Percentiles rank a stretch among this genome's conserved stretches.
These are phyloP conservation scores for Pisolithus thermaeus DNA, from an alignment of 1,284 basidiomycete species.

Conservation along the genomic window DNA sequence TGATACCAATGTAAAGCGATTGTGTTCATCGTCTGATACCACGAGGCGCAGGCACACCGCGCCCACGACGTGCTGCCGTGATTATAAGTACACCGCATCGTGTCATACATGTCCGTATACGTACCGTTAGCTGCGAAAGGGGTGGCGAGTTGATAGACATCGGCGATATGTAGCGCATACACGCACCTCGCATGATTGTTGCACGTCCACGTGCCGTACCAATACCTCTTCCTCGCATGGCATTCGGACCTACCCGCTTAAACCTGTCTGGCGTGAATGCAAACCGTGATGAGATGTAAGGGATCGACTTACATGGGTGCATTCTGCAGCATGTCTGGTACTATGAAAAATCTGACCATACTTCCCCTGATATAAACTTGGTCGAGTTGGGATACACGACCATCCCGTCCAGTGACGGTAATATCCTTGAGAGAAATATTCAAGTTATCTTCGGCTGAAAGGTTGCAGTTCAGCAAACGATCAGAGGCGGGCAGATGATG, in stretches of 20 bases:
- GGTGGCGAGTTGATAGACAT: conserved; percentile 10
- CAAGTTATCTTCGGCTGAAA: conserved; percentile 92
- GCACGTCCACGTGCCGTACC: conserved; percentile 95
- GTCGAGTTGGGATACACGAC: conserved; percentile 97
- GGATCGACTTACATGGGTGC: conserved; percentile 84
- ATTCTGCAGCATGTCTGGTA: conserved; percentile 98
- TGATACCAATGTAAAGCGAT: background rate
- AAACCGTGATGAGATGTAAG: background rate
- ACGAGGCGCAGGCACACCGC: conserved; percentile 66
- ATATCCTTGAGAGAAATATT: conserved; percentile 97
- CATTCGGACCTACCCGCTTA: conserved; percentile 96
- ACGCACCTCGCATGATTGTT: conserved; percentile 89
- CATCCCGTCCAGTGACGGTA: conserved; percentile 96
- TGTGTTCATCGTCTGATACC: conserved; percentile 66
- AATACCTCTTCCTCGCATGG: conserved; percentile 98
- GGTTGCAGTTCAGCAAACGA: conserved; percentile 18
- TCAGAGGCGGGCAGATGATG: conserved; percentile 3
- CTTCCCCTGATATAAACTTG: conserved; percentile 99
- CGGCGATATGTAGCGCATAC: conserved; percentile 8
- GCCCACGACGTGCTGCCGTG: conserved; percentile 70
- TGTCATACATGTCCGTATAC: conserved; percentile 1
- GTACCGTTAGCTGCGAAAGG: conserved; percentile 55
- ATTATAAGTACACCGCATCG: conserved; percentile 8
- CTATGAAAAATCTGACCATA: conserved; percentile 98
- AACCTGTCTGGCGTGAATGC: conserved; percentile 60